phyloP scores from a whole-genome alignment of 768 basidiomycete genomes.

The Amanita phalloides region DNA sequence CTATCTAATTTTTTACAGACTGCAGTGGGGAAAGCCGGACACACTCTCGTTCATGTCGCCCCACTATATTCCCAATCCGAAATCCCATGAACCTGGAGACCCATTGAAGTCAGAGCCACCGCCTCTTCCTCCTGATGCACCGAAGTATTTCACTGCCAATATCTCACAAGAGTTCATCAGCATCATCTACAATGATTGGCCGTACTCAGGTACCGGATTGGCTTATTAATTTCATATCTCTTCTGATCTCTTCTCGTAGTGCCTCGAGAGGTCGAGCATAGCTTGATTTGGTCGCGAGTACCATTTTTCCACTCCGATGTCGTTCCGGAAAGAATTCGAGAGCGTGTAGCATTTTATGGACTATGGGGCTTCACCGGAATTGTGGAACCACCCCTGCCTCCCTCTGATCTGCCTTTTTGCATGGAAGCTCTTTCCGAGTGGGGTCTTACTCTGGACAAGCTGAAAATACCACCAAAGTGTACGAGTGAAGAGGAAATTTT shows the following conservation, averaged over 20 bases:
- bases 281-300: slow-evolving; percentile 66
- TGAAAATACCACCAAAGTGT: slow-evolving; percentile 40
- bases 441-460: slow-evolving; percentile 53
- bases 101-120: slow-evolving; percentile 12
- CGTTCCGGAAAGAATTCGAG: slow-evolving; percentile 35
- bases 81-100: slow-evolving; percentile 2
- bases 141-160: slow-evolving; percentile 56
- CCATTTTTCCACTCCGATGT: slow-evolving; percentile 59
- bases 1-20: slow-evolving; percentile 55
- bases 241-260: slow-evolving; percentile 24
- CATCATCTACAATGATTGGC: slow-evolving; percentile 81
- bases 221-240: background rate
- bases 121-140: slow-evolving; percentile 23
- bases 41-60: slow-evolving; percentile 50
- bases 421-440: slow-evolving; percentile 60
- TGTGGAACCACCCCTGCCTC: slow-evolving; percentile 41
- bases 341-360: slow-evolving; percentile 63
- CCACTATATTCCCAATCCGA: slow-evolving; percentile 24
- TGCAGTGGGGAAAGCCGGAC: slow-evolving; percentile 72
- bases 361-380: slow-evolving; percentile 75
- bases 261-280: slow-evolving; percentile 63
- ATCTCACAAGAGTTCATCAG: slow-evolving; percentile 49
- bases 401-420: slow-evolving; percentile 44
- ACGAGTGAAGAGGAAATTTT: slow-evolving; percentile 42
- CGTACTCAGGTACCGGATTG: slow-evolving; percentile 58